Base-by-base conservation (phyloP, 192 early-diverging fungal species). In the Geosiphon pyriformis region DNA sequence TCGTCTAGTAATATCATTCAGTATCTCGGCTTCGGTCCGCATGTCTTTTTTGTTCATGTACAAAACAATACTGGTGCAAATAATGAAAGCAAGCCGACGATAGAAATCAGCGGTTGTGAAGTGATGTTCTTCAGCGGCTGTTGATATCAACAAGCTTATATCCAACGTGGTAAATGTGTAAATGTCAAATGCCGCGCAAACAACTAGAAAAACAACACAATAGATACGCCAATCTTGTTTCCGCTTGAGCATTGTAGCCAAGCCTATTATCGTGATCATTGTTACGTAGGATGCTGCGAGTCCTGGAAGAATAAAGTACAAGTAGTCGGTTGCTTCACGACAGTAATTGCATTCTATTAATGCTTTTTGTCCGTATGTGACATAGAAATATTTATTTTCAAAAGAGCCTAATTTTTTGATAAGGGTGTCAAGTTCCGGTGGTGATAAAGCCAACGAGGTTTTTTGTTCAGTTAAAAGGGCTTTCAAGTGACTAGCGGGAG, bases 281-380 rank as follows among this genome's bases (percentile, higher is more conserved):
- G 46, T 29, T 27, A 67, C 20, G 37, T 67, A 67, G n/a, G 52
- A 67, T n/a, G 35, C 42, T 32, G 31, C 29, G 6, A 57, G 37
- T 26, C n/a, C 57, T 20, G 65, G 65, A 20, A 67, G 2, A 22
- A 67, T 67, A 20, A 30, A 67, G 8, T 42, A 42, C 0, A 57
- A 48, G 49, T 61, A 69, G 56, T 72, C 71, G 10, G 52, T 33
- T 18, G 30, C 18, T 23, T 25, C 20, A 42, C 53, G 15, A 42
- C 71, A 72, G 61, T 69, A 72, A 20, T 26, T 51, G 49, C 71
- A 72, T 26, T 69, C 56, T 3, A 69, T 3, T 18, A 72, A 61
- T 25, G 71, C 71, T 22, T 60, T 30, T 27, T 72, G 55, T 10
- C 71, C 71, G 8, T 53, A 72, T 4, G 67, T 25, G 3, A 29